Conservation (phyloP, 495 filamentous ascomycete species). For the Aspergillus panamensis region DNA sequence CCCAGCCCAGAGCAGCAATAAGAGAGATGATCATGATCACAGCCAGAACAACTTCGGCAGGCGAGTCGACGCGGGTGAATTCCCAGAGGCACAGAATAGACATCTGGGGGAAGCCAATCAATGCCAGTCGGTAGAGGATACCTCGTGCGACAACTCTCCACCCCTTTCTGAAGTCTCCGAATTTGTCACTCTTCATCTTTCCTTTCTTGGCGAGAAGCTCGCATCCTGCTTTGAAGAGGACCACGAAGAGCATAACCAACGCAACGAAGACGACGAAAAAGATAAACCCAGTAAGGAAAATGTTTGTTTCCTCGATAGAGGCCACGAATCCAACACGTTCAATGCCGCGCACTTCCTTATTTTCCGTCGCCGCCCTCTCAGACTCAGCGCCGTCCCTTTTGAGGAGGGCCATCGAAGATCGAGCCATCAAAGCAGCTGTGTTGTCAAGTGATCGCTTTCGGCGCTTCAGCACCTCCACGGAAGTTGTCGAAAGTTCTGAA, state of each 20-base stretch:
- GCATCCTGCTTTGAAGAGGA: conserved; percentile 73
- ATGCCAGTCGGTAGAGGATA: conserved; percentile 83
- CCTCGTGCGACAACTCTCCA: conserved; percentile 86
- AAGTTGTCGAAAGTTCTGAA: conserved; percentile 66
- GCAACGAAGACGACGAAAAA: conserved; percentile 87
- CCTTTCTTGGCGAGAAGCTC: conserved; percentile 68
- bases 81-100: conserved; percentile 92
- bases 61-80: conserved; percentile 78
- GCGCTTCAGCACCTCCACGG: conserved; percentile 82
- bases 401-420: conserved; percentile 47
- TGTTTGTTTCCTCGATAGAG: conserved; percentile 83
- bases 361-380: conserved; percentile 47
- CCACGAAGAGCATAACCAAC: conserved; percentile 66
- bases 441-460: conserved; percentile 44
- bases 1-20: conserved; percentile 77
- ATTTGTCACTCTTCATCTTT: conserved; percentile 83
- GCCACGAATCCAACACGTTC: conserved; percentile 85
- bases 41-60: conserved; percentile 82
- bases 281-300: conserved; percentile 86
- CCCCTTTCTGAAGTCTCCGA: conserved; percentile 89
- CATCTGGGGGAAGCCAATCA: conserved; percentile 95
- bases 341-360: conserved; percentile 77
- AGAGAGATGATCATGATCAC: conserved; percentile 87
- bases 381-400: conserved; percentile 47
- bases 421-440: conserved; percentile 41